Conservation (phyloP, 225 moss, liverwort and hornwort genomes). For the Rhytidiadelphus loreus region DNA sequence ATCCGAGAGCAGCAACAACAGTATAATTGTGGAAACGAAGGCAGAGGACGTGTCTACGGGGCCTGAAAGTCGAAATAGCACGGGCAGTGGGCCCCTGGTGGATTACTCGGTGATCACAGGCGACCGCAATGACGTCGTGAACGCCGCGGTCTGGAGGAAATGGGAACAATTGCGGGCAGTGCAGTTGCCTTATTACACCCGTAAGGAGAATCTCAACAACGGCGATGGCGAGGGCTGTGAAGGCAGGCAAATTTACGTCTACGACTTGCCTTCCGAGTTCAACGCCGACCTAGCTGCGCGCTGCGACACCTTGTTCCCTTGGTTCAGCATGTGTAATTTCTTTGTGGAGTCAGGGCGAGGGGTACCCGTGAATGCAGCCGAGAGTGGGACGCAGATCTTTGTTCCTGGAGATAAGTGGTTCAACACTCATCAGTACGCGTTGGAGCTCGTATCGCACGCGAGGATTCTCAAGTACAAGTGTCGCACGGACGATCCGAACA, state of each 20-base stretch:
- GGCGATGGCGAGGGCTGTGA: conserved; percentile 1
- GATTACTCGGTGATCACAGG: not conserved
- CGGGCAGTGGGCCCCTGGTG: not conserved
- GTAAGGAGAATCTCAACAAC: not conserved
- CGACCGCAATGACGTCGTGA: not conserved
- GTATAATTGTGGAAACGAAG: not conserved
- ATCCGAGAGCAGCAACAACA: not conserved
- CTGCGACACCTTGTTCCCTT: conserved; percentile 40
- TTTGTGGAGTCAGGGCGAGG: conserved; percentile 64
- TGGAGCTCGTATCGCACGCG: conserved; percentile 74
- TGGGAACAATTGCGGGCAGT: not conserved
- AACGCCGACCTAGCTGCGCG: conserved; percentile 34
- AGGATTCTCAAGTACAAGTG: conserved; percentile 53
- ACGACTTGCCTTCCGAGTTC: conserved; percentile 62
- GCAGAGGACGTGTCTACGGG: not conserved
- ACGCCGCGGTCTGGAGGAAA: not conserved
- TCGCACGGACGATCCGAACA: conserved; percentile 20
- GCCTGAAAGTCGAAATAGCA: not conserved
- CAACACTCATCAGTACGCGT: conserved; percentile 57
- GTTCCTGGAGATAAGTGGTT: conserved; percentile 65
- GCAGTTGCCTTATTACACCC: conserved; percentile 1
- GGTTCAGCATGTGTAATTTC: conserved; percentile 53
- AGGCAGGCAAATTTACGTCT: conserved; percentile 42
- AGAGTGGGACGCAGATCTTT: conserved; percentile 37
- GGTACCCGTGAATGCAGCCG: conserved; percentile 8